Conservation (phyloP, 1,284 basidiomycete genomes). For the Ceratobasidium sp. region DNA sequence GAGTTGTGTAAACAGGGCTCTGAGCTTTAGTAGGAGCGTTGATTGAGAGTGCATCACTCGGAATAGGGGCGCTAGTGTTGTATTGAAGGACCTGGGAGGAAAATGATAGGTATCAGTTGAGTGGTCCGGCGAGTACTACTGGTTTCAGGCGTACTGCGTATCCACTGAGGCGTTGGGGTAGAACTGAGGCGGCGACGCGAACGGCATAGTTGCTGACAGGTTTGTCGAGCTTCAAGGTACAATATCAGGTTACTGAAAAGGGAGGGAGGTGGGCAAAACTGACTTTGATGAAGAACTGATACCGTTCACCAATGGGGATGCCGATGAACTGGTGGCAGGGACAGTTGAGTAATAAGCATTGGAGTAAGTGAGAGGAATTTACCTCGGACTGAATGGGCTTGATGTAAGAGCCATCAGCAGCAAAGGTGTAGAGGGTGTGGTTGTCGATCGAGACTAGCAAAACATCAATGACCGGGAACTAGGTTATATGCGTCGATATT, state of each 20-base stretch:
- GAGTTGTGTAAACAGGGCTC: conserved; percentile 23
- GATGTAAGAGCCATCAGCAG: conserved; percentile 43
- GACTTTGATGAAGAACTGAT: conserved; percentile 42
- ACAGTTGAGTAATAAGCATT: neutral
- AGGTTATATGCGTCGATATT: neutral
- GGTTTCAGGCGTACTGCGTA: conserved; percentile 18
- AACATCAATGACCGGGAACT: neutral
- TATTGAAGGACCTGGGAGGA: conserved; percentile 26
- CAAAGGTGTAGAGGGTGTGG: conserved; percentile 39
- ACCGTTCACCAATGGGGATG: conserved; percentile 41
- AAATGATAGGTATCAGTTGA: neutral
- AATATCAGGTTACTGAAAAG: no score
- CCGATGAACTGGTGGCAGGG: conserved; percentile 24
- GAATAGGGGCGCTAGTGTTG: conserved; percentile 7
- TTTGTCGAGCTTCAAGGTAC: conserved; percentile 38
- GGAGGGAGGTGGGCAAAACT: neutral
- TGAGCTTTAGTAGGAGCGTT: conserved; percentile 15
- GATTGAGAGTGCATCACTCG: neutral
- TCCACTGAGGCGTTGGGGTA: conserved; percentile 41
- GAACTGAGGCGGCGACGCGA: conserved; percentile 33
- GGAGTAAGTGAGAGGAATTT: neutral
- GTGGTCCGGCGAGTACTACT: neutral
- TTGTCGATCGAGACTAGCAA: conserved; percentile 39
- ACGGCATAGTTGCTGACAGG: conserved; percentile 33
- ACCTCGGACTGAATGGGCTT: conserved; percentile 39